Base-by-base conservation (phyloP, 495 filamentous ascomycete genomes). In the Annulohypoxylon moriforme region DNA sequence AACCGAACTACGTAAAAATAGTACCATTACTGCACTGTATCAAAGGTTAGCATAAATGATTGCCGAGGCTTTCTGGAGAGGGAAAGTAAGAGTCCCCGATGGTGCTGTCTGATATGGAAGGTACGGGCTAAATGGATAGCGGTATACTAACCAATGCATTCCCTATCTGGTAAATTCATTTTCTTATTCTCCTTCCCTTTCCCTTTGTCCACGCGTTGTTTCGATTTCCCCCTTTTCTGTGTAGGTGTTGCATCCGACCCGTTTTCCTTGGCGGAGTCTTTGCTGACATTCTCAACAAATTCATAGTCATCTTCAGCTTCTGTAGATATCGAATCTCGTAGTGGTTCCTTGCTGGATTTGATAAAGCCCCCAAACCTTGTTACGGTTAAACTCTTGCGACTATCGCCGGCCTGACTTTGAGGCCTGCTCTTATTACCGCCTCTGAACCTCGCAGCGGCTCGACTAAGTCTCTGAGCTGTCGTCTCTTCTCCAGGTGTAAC, bases 361-460 rank as follows among this genome's bases (percentile, higher is more conserved):
- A 81, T 77, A 22, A 89, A 85, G 1, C 86, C 86, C 25, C 85
- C 83, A 47, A 94, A 82, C 47, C 89, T 86, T 16, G 89, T 87
- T 42, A 94, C 86, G 0, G 89, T 89, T n/a, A 85, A 70, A 71
- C 89, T 89, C 27, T 93, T 84, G 57, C 91, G 80, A 40, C 84
- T 89, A 53, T 94, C 91, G 22, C 90, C 90, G 6, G 84, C 81
- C 67, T 92, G 89, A 70, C 90, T 92, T 20, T 81, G 85, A 3
- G 92, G 87, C 62, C 91, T 87, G 70, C 91, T 93, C 69, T 86
- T 90, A 55, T 80, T 86, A 7, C 81, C 82, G 44, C 85, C 81
- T 67, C 83, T 84, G 34, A 86, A 83, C 49, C 85, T 87, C 13
- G 89, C 89, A 8, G 86, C 85, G 7, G 89, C 86, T 6, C 90